Conservation (phyloP, 306 rosid species). For the Dryas drummondii region DNA sequence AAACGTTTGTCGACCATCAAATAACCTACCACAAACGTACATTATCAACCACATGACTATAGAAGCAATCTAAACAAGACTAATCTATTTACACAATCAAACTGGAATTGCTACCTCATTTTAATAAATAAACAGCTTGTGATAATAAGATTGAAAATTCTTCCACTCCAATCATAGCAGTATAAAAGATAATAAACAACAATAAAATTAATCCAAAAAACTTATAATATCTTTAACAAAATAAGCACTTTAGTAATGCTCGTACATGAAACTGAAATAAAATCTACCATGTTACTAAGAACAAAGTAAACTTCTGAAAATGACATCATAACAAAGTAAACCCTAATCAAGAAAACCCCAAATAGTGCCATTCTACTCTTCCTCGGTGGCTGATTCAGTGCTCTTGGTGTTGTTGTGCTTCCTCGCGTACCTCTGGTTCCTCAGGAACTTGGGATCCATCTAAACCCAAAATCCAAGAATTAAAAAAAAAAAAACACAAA, state of each 20-base stretch:
- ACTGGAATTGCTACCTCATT: no score
- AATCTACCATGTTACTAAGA: slow-evolving; percentile 21
- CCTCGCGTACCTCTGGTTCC: slow-evolving; percentile 99
- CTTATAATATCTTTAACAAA: neutral
- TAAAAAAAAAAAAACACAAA: neutral
- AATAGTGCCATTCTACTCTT: slow-evolving; percentile 53
- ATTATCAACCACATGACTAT: no score
- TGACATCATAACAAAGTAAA: neutral
- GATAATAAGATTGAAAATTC: neutral
- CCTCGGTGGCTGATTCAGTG: slow-evolving; percentile 44
- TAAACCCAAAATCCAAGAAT: slow-evolving; percentile 4
- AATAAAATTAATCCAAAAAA: neutral
- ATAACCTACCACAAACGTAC: no score
- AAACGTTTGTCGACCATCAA: no score
- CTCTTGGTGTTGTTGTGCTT: slow-evolving; percentile 78
- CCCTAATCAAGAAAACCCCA: slow-evolving; percentile 21
- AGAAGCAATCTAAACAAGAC: no score
- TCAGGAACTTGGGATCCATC: slow-evolving; percentile 99
- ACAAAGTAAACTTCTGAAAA: slow-evolving; percentile 9
- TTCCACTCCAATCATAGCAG: neutral
- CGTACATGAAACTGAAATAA: slow-evolving; percentile 11
- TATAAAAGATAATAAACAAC: neutral
- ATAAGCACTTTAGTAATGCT: neutral
- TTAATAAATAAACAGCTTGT: no score
- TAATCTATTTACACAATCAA: no score